Conservation (phyloP, 2,329 filamentous ascomycete species). For the Fusarium cicatricum region DNA sequence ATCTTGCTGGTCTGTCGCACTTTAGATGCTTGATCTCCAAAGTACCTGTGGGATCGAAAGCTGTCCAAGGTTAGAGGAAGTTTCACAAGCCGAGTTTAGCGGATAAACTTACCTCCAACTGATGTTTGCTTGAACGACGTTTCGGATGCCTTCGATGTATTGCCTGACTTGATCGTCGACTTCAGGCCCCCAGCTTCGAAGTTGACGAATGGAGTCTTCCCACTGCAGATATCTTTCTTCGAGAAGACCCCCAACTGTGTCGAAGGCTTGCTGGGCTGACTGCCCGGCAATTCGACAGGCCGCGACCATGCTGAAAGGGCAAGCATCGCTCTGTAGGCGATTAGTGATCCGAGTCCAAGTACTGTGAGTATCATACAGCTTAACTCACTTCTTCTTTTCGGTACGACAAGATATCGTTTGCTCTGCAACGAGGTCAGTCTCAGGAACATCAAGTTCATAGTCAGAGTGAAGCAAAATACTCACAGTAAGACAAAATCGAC, state of each 20-base stretch:
- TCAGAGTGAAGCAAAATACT: neutral
- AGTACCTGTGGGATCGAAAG: too few relatives aligned
- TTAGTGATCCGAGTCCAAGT: neutral
- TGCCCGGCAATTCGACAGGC: neutral
- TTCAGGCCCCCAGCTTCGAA: neutral
- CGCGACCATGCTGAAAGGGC: neutral
- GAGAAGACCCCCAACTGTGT: neutral
- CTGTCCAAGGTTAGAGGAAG: too few relatives aligned
- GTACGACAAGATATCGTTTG: neutral
- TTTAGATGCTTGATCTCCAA: too few relatives aligned
- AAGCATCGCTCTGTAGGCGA: neutral
- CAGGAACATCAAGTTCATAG: neutral
- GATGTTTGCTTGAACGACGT: neutral
- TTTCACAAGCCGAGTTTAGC: too few relatives aligned
- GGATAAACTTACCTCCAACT: neutral
- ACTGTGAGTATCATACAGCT: neutral
- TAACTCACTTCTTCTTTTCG: neutral
- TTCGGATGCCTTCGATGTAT: neutral
- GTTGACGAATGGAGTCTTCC: neutral
- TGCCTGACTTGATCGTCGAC: neutral
- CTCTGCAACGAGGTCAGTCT: neutral
- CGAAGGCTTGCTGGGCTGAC: neutral
- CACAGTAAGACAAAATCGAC: neutral
- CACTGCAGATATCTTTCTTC: neutral
- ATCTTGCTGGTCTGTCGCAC: too few relatives aligned